Conservation (phyloP, 1,284 basidiomycete species). For the Agroathelia rolfsii region DNA sequence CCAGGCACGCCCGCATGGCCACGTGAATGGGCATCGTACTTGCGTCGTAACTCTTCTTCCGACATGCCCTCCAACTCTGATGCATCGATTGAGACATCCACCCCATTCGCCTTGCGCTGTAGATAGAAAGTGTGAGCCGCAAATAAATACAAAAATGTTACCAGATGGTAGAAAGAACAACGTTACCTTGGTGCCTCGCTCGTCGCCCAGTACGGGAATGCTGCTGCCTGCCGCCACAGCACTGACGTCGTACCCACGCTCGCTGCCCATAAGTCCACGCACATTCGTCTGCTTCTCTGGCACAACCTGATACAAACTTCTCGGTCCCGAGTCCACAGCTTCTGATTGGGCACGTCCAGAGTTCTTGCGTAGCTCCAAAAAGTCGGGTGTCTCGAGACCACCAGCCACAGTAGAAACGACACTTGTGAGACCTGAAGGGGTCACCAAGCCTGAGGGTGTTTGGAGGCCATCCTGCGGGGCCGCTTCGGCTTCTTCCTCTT, state of each 20-base stretch:
- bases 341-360: conserved; percentile 50
- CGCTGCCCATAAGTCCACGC: conserved; percentile 93
- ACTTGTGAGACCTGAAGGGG: conserved; percentile 87
- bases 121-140: conserved; percentile 8
- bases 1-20: conserved; percentile 67
- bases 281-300: conserved; percentile 84
- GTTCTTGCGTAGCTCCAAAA: conserved; percentile 88
- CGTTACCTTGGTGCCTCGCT: conserved; percentile 80
- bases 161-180: conserved; percentile 4
- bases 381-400: conserved; percentile 95
- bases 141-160: conserved; percentile 4
- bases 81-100: conserved; percentile 86
- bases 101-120: conserved; percentile 79
- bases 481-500: conserved; percentile 40
- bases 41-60: conserved; percentile 75
- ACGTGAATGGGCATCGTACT: conserved; percentile 72
- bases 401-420: conserved; percentile 93
- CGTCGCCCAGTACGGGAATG: conserved; percentile 83
- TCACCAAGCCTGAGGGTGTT: conserved; percentile 88
- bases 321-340: conserved; percentile 51
- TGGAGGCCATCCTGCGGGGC: conserved; percentile 73
- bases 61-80: conserved; percentile 81
- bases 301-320: conserved; percentile 86
- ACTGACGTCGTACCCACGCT: conserved; percentile 85
- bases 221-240: conserved; percentile 40